Evolutionary conservation across 345 rosid genomes (phyloP), one percentile per base, ranked within the genome.

Genomic region (Gossypium ekmanianum): DNA sequence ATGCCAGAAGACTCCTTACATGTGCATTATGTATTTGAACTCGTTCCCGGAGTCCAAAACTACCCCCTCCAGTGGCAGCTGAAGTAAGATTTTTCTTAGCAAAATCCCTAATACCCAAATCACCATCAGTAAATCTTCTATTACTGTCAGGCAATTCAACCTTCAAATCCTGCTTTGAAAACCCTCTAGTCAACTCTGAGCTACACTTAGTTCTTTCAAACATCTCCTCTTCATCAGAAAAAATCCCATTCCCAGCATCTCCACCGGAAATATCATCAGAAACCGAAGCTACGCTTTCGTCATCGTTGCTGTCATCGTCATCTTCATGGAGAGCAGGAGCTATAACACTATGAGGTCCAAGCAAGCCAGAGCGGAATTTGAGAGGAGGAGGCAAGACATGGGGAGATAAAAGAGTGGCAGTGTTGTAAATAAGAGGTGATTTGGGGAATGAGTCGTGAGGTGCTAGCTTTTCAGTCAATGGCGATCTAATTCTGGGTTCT

Each of bases 251-350:
- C 61, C 48, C 61, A 14, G 11, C 78, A 72, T 20, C 68, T 45
- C 56, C 54, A 10, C 57, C 24, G 2, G 70, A 86, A 68, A 72
- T 79, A 61, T 73, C 65, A 54, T 86, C 91, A 0, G 83, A 86
- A 75, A 81, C 92, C 1, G 98, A 91, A 29, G 81, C 90, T 22
- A 88, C 88, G 74, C 97, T 92, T 85, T 89, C 91, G 3, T 76
- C 81, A 4, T 81, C 84, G 3, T 56, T 82, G 3, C 77, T 81
- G 2, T 70, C 83, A 1, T 80, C 85, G n/a, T 77, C 80, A 1
- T 62, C 78, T 34, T 34, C 41, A 34, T 34, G 41, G 44, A 76
- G 74, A 29, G 73, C 17, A 26, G 92, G 83, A 61, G 83, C 14
- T 11, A 82, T 85, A 17, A 87, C 51, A 29, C 74, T 77, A 67